Base-by-base conservation (phyloP, 495 filamentous ascomycete genomes). In the Cercophora scortea region DNA sequence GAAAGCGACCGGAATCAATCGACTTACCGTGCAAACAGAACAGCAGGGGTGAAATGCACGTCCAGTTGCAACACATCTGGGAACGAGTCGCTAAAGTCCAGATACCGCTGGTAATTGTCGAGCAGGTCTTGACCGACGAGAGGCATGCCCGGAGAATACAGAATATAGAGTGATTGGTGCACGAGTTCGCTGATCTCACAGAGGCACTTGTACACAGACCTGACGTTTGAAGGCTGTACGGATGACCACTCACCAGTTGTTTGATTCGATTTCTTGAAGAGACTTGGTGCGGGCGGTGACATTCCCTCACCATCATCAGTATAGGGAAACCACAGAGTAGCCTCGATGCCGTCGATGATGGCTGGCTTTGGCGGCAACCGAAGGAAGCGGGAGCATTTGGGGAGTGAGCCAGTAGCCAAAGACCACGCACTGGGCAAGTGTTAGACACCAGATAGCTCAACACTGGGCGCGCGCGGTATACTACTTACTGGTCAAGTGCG, bases 181-280 rank as follows among this genome's bases (percentile, higher is more conserved):
- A 86, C 76, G 10, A 87, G 76, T 63, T 87, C 84, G 50, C 81
- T 83, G 35, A 87, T 74, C 52, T 81, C 79, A 58, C 79, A 82
- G 51, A 84, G 83, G 41, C 78, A 78, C 53, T 76, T 78, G 56
- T 80, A 80, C 10, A 82, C 74, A 35, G 79, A 81, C 32, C 76
- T 66, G 25, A 81, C 75, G 49, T 79, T 79, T 10, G 74, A 78
- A 0, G 77, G 75, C 52, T 80, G 76, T 39, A 72, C 73, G 55
- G 70, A 78, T 4, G 72, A 72, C 45, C 65, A 68, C 43, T 74
- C 66, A 17, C 72, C 73, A 75, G 47, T 42, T 8, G 32, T 18
- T 36, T 38, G 32, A 32, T 39, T 65, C 59, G 61, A 62, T 39
- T 25, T 61, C 39, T 46, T 46, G 38, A 44, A 45, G 7, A 42